phyloP scores from a whole-genome alignment of 352 stramenopile genomes.

The Phytophthora citrophthora region DNA sequence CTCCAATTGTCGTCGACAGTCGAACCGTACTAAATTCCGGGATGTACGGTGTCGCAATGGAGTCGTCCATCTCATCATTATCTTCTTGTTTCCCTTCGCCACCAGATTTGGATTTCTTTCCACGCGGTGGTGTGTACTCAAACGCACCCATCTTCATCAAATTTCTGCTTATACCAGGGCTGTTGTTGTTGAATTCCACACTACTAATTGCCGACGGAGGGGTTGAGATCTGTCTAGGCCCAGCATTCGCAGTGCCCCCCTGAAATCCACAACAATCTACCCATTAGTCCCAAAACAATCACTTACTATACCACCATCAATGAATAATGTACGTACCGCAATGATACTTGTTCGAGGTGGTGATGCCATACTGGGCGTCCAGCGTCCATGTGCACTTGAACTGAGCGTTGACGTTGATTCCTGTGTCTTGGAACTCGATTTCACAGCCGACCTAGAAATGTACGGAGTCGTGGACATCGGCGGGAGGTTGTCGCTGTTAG shows the following conservation, averaged over 20 bases:
- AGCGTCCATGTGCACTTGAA: conserved; percentile 55
- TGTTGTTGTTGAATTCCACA: conserved; percentile 63
- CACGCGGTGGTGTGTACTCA: conserved; percentile 68
- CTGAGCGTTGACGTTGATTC: conserved; percentile 52
- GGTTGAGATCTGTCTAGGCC: conserved; percentile 43
- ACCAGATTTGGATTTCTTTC: conserved; percentile 26
- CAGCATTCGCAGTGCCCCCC: conserved; percentile 18
- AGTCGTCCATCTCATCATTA: conserved; percentile 32
- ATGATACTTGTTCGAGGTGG: conserved; percentile 57
- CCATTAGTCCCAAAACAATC: no score
- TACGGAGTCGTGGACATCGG: conserved; percentile 73
- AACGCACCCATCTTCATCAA: conserved; percentile 86
- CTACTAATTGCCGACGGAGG: conserved; percentile 79
- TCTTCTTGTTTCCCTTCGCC: conserved; percentile 23
- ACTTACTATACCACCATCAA: neutral
- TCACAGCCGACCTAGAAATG: conserved; percentile 47
- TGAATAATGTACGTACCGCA: conserved; percentile 36
- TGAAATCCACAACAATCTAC: no score
- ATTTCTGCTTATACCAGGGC: conserved; percentile 75
- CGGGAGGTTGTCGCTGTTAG: conserved; percentile 67
- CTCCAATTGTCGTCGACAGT: conserved; percentile 30
- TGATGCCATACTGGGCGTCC: conserved; percentile 64
- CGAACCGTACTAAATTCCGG: conserved; percentile 66
- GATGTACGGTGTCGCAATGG: conserved; percentile 50
- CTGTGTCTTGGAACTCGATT: conserved; percentile 34